phyloP scores from a whole-genome alignment of 352 stramenopile genomes.

The Globisporangium sylvaticum region DNA sequence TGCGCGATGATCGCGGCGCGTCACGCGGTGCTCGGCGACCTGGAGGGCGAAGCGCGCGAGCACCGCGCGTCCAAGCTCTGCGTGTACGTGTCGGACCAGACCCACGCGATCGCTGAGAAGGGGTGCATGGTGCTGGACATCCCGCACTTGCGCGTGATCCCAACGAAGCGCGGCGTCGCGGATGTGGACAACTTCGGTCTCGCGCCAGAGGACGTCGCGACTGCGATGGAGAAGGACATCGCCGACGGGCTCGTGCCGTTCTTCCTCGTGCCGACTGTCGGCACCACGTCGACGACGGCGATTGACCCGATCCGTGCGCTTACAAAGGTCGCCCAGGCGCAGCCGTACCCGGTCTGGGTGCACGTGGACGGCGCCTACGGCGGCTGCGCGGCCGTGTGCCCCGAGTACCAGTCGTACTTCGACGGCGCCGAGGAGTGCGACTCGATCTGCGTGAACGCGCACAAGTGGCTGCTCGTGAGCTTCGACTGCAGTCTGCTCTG shows the following conservation, averaged over 20 bases:
- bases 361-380: conserved; percentile 57
- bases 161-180: conserved; percentile 39
- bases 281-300: conserved; percentile 20
- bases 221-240: conserved; percentile 48
- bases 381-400: conserved; percentile 42
- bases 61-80: conserved; percentile 28
- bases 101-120: conserved; percentile 63
- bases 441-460: conserved; percentile 67
- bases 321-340: not conserved
- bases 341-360: not conserved
- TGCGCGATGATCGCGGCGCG: conserved; percentile 35
- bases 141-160: conserved; percentile 46
- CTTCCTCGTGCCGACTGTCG: conserved; percentile 54
- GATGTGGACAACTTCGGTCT: conserved; percentile 42
- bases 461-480: conserved; percentile 74
- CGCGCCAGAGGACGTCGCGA: conserved; percentile 38
- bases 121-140: conserved; percentile 67
- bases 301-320: not conserved
- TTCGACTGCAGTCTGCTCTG: conserved; percentile 36
- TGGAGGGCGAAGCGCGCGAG: conserved; percentile 29
- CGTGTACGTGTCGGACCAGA: conserved; percentile 69
- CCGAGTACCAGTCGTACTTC: conserved; percentile 26
- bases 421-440: conserved; percentile 55
- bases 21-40: conserved; percentile 30
- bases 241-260: conserved; percentile 51